Conservation (phyloP, 805 yeast species). For the Ogataea neopini region DNA sequence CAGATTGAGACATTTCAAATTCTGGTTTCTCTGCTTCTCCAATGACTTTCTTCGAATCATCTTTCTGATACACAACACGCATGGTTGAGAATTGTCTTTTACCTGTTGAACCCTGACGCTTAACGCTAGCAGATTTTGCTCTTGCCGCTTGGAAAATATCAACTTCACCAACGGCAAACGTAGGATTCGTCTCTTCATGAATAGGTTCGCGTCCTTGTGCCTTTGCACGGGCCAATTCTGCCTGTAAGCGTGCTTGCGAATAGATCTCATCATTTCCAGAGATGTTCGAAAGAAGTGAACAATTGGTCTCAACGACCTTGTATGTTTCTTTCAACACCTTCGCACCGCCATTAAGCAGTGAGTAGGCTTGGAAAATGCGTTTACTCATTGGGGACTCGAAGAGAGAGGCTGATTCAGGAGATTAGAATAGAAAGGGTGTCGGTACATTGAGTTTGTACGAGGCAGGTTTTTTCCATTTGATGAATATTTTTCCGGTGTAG, state of each 20-base stretch:
- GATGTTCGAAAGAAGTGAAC: slow-evolving; percentile 26
- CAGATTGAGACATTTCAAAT: slow-evolving; percentile 56
- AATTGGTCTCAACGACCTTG: slow-evolving; percentile 17
- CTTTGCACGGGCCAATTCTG: slow-evolving; percentile 28
- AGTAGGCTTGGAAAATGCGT: slow-evolving; percentile 27
- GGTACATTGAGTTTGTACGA: not conserved
- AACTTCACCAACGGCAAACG: slow-evolving; percentile 16
- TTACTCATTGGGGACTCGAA: slow-evolving; percentile 22
- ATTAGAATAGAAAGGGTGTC: not conserved
- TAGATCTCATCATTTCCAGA: slow-evolving; percentile 30
- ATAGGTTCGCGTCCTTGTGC: slow-evolving; percentile 3
- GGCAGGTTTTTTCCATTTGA: not conserved
- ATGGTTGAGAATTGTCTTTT: slow-evolving; percentile 25
- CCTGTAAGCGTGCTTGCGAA: slow-evolving; percentile 25
- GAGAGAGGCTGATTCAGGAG: not conserved
- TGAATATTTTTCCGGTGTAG: too few relatives aligned
- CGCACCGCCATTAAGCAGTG: slow-evolving; percentile 30
- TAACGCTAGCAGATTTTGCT: slow-evolving; percentile 30
- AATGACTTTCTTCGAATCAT: slow-evolving; percentile 14
- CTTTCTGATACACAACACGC: not conserved
- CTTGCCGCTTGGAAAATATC: slow-evolving; percentile 38
- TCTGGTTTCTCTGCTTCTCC: slow-evolving; percentile 40
- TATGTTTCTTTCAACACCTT: slow-evolving; percentile 29
- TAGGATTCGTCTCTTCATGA: slow-evolving; percentile 4
- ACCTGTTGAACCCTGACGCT: too few relatives aligned